Evolutionary conservation across 2,329 filamentous ascomycete genomes (phyloP).

Genomic region (Blumeriella jaapii): DNA sequence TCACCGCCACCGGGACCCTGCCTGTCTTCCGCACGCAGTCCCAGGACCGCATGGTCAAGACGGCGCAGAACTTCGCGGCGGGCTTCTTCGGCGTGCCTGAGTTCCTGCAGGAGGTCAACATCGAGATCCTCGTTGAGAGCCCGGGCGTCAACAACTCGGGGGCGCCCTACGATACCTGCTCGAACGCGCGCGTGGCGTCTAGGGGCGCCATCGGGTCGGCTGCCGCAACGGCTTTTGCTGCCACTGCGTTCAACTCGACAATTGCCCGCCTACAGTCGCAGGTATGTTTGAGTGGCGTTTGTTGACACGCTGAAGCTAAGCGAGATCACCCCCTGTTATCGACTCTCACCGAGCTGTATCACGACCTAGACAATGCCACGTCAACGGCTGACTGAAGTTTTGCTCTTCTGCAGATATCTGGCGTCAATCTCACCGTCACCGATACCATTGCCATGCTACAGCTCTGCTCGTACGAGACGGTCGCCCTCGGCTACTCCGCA

Average conservation of each 20-base stretch:
- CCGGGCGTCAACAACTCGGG: conserved; percentile 9
- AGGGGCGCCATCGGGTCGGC: conserved; percentile 8
- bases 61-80: conserved; percentile 11
- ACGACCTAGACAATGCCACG: not conserved
- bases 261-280: conserved; percentile 9
- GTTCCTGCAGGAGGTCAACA: conserved; percentile 10
- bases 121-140: conserved; percentile 9
- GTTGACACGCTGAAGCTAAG: no score
- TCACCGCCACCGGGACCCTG: conserved; percentile 29
- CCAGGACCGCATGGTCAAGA: conserved; percentile 11
- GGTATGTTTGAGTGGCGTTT: no score
- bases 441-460: conserved; percentile 11
- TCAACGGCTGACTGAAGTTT: no score
- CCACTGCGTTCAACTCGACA: conserved; percentile 6
- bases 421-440: conserved; percentile 8
- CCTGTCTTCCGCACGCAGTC: conserved; percentile 29
- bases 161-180: conserved; percentile 9
- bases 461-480: conserved; percentile 13
- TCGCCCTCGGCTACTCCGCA: conserved; percentile 32
- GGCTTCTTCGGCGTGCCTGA: conserved; percentile 11
- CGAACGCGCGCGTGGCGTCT: conserved; percentile 5
- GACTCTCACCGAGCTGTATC: no score
- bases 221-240: conserved; percentile 4
- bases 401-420: conserved; percentile 6
- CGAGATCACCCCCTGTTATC: no score